Evolutionary conservation across 2,329 filamentous ascomycete genomes (phyloP).

Genomic region (Dissoconium aciculare): DNA sequence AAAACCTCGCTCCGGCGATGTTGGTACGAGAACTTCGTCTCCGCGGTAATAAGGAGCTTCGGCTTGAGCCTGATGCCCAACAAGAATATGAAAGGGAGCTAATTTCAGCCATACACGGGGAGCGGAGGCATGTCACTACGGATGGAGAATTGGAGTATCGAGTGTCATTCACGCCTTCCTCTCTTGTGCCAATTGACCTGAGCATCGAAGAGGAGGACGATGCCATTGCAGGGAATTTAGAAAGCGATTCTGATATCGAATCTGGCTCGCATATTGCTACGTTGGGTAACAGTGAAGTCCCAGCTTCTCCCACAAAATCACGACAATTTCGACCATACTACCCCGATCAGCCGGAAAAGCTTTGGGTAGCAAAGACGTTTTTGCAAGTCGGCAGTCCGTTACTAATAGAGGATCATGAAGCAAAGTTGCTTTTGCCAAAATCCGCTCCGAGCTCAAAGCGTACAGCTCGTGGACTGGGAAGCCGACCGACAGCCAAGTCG

Average conservation of each 20-base stretch:
- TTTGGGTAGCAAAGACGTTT: conserved; percentile 54
- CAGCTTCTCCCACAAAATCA: conserved; percentile 31
- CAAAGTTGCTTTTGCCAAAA: conserved; percentile 19
- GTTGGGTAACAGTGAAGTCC: conserved; percentile 19
- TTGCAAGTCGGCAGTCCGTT: conserved; percentile 50
- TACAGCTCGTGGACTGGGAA: conserved; percentile 12
- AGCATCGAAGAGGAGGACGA: conserved; percentile 56
- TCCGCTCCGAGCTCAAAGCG: conserved; percentile 15
- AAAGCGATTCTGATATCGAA: conserved; percentile 23
- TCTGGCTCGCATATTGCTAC: conserved; percentile 12
- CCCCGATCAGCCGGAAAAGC: conserved; percentile 47
- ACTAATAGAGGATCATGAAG: conserved; percentile 51
- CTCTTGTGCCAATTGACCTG: conserved; percentile 65
- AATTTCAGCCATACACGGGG: conserved; percentile 52
- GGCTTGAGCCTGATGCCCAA: conserved; percentile 23
- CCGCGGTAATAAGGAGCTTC: conserved; percentile 16
- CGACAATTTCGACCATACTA: conserved; percentile 40
- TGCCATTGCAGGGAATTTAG: conserved; percentile 26
- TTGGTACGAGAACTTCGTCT: conserved; percentile 45
- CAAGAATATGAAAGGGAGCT: conserved; percentile 38
- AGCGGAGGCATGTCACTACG: conserved; percentile 55
- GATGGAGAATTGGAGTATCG: conserved; percentile 66
- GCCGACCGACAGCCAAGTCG: too few species aligned
- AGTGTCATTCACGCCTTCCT: conserved; percentile 58
- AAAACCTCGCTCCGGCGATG: conserved; percentile 62